phyloP scores from a whole-genome alignment of 2,329 filamentous ascomycete species.

The Ophiostoma ips region DNA sequence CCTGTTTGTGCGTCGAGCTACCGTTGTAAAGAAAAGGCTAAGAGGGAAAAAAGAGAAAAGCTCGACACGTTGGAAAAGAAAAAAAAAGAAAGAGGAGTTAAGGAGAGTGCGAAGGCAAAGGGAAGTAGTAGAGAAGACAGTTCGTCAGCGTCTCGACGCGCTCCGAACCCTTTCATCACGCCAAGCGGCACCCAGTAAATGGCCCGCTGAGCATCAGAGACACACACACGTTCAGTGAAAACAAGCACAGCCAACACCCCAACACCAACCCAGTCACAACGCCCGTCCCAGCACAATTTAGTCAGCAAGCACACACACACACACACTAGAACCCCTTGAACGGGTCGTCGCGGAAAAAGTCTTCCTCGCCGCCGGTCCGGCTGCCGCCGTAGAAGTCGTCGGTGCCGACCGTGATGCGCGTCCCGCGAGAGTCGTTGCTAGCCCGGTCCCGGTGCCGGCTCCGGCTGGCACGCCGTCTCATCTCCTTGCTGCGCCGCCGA shows the following conservation, averaged over 20 bases:
- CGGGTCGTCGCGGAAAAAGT: conserved; percentile 44
- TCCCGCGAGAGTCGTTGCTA: conserved; percentile 33
- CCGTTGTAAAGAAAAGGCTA: neutral
- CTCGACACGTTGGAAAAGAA: neutral
- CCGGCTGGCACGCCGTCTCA: conserved; percentile 37
- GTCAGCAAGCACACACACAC: too few relatives aligned
- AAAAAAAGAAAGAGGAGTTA: neutral
- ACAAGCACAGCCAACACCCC: neutral
- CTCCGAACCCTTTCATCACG: neutral
- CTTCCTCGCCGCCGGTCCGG: conserved; percentile 36
- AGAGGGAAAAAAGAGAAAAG: neutral
- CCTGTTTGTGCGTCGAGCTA: neutral
- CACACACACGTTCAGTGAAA: neutral
- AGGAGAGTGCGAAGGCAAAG: neutral
- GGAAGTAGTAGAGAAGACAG: conserved; percentile 1
- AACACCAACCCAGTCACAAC: neutral
- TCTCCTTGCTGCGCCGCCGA: conserved; percentile 41
- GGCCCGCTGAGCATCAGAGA: too few relatives aligned
- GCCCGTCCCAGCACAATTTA: too few relatives aligned
- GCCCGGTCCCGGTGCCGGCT: conserved; percentile 38
- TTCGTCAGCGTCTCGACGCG: conserved; percentile 1
- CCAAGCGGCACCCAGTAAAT: neutral
- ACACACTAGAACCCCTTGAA: conserved; percentile 44
- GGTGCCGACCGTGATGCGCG: conserved; percentile 21
- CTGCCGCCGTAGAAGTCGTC: conserved; percentile 36